phyloP scores from a whole-genome alignment of 306 rosid species.

The Prunus campanulata region DNA sequence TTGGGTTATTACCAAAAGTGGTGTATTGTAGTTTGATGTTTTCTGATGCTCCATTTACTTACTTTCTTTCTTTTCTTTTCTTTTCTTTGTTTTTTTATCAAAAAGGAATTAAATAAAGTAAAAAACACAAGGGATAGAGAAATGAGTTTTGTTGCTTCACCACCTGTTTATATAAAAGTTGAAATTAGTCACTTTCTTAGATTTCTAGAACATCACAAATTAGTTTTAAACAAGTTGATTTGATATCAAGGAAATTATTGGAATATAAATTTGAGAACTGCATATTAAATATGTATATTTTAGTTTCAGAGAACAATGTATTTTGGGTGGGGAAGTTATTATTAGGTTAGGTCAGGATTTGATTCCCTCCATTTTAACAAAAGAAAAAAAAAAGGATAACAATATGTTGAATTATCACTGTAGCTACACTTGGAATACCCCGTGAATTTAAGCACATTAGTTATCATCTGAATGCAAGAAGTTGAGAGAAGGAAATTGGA shows the following conservation, averaged over 20 bases:
- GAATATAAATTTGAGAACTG: no score
- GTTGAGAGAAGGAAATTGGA: neutral
- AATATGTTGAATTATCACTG: neutral
- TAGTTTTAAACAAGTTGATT: neutral
- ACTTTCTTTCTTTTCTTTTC: neutral
- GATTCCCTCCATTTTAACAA: no score
- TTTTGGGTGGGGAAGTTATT: no score
- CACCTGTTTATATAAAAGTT: no score
- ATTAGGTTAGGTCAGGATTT: no score
- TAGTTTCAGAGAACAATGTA: neutral
- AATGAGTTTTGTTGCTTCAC: neutral
- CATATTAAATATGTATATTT: neutral
- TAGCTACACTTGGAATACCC: neutral
- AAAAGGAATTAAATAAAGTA: no score
- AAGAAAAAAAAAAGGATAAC: no score
- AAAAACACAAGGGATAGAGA: neutral
- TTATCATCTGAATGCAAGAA: neutral
- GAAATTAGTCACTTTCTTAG: no score
- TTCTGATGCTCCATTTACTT: neutral
- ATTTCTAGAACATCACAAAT: no score
- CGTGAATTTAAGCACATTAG: neutral
- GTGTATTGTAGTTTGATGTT: neutral
- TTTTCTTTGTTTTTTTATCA: neutral
- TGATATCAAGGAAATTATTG: neutral
- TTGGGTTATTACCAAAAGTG: neutral